phyloP scores from a whole-genome alignment of 2,329 filamentous ascomycete species.

The Diaporthe nobilis region DNA sequence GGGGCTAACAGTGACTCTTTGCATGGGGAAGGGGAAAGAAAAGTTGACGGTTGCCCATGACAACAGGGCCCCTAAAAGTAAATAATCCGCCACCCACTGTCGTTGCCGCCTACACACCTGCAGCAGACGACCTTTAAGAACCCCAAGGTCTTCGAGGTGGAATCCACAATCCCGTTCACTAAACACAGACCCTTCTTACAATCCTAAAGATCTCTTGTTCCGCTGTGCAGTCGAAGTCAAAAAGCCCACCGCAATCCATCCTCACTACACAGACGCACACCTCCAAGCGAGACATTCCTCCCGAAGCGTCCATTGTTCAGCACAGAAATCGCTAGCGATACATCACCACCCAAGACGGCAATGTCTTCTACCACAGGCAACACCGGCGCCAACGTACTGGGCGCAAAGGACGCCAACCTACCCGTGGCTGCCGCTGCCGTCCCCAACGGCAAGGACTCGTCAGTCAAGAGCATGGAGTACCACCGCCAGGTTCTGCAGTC shows the following conservation, averaged over 20 bases:
- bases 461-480: slow-evolving; percentile 78
- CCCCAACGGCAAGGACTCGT: slow-evolving; percentile 54
- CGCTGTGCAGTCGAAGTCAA: neutral
- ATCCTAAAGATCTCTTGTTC: slow-evolving; percentile 11
- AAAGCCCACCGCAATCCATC: neutral
- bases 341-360: slow-evolving; percentile 48
- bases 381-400: slow-evolving; percentile 66
- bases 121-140: slow-evolving; percentile 15
- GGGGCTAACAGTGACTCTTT: slow-evolving; percentile 4
- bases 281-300: neutral
- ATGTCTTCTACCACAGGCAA: slow-evolving; percentile 61
- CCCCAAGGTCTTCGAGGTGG: slow-evolving; percentile 19
- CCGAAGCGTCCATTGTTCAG: slow-evolving; percentile 12
- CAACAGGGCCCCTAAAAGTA: slow-evolving; percentile 32
- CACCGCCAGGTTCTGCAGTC: slow-evolving; percentile 82
- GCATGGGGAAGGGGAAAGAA: neutral
- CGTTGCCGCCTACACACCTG: slow-evolving; percentile 14
- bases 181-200: slow-evolving; percentile 24
- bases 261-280: slow-evolving; percentile 8
- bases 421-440: slow-evolving; percentile 56
- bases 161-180: neutral
- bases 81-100: slow-evolving; percentile 15
- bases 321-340: slow-evolving; percentile 13
- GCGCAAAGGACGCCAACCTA: slow-evolving; percentile 76
- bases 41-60: slow-evolving; percentile 39